Evolutionary conservation across 23 red algal species (phyloP).

Genomic region (Gracilaria gracilis): DNA sequence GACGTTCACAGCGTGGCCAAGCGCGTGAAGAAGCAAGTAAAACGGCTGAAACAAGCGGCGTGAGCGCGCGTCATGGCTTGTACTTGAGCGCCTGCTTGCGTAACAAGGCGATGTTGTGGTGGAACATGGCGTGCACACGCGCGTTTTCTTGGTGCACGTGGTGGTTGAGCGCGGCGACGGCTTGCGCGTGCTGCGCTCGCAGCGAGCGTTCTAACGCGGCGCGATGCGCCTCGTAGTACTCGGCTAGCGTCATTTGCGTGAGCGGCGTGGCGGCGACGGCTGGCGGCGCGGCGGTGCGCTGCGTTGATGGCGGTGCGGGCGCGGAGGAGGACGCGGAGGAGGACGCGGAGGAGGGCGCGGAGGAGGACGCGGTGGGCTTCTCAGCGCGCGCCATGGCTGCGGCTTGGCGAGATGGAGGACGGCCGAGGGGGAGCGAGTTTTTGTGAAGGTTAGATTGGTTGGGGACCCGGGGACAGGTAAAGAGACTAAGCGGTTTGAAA

Average conservation of each 20-base stretch:
- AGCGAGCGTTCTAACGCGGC: neutral
- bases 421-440: too few species aligned
- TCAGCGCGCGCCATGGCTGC: too few species aligned
- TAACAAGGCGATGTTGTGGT: neutral
- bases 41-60: neutral
- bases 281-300: neutral
- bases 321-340: too few species aligned
- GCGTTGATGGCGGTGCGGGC: neutral
- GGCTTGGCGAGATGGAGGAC: too few species aligned
- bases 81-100: neutral
- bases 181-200: neutral
- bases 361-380: too few species aligned
- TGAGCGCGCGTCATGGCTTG: neutral
- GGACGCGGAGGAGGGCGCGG: too few species aligned
- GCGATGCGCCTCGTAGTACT: constrained; percentile 25
- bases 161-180: neutral
- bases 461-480: too few species aligned
- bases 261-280: constrained; percentile 7
- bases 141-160: neutral
- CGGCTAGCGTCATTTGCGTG: neutral
- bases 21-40: constrained; percentile 3
- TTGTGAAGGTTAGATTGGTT: too few species aligned
- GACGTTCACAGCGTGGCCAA: neutral
- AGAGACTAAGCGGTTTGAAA: too few species aligned
- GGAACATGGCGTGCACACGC: neutral